Percentiles rank a stretch among this genome's conserved stretches.
These are phyloP conservation scores for Podila epicladia DNA, from an alignment of 192 early-diverging fungal species.

Conservation along the genomic window DNA sequence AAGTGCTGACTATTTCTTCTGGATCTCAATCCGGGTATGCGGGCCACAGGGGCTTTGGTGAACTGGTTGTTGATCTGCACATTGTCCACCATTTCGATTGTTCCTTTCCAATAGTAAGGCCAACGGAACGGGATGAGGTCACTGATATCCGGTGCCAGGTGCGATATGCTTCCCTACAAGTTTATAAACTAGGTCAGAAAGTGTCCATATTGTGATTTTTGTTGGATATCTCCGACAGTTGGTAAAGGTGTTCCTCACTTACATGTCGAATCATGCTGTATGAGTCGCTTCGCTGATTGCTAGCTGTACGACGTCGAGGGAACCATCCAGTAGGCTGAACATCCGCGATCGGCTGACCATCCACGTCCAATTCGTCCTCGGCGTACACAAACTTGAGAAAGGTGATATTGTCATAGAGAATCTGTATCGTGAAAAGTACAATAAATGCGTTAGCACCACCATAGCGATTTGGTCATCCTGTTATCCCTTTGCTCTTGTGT, in stretches of 20 bases:
- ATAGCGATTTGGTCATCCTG: too few species aligned
- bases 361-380: conserved; percentile 59
- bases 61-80: conserved; percentile 52
- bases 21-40: conserved; percentile 25
- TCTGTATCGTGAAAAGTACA: conserved; percentile 26
- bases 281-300: conserved; percentile 39
- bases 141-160: conserved; percentile 37
- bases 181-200: not conserved
- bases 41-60: conserved; percentile 20
- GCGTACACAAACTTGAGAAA: conserved; percentile 64
- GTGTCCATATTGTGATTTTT: not conserved
- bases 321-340: conserved; percentile 38
- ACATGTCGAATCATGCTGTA: conserved; percentile 56
- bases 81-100: conserved; percentile 49
- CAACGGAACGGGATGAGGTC: conserved; percentile 46
- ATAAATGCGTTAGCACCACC: too few species aligned
- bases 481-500: too few species aligned
- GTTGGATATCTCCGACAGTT: too few species aligned
- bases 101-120: conserved; percentile 52
- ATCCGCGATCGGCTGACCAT: conserved; percentile 39
- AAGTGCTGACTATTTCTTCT: conserved; percentile 14
- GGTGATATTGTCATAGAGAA: conserved; percentile 69
- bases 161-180: conserved; percentile 40
- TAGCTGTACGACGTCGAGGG: conserved; percentile 32
- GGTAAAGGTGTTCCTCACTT: conserved; percentile 2